Evolutionary conservation across 148 eudicot genomes (phyloP).

Genomic region (Silene conica): DNA sequence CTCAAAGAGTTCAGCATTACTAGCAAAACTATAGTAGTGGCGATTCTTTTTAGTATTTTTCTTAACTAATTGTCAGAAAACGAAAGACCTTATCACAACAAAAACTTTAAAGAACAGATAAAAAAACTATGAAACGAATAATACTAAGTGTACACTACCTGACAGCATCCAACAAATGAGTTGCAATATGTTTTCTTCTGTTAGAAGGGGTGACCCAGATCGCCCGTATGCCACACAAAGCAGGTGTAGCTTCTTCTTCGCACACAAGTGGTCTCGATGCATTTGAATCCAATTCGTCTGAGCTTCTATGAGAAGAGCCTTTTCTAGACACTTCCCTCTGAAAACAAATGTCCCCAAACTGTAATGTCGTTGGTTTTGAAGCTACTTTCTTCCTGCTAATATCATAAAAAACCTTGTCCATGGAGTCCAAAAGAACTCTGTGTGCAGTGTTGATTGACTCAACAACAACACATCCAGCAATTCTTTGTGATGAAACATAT

Average conservation of each 20-base stretch:
- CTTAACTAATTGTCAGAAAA: too few relatives aligned
- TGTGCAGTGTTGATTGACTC: conserved; percentile 65
- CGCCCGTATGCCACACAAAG: conserved; percentile 80
- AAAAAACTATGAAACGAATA: background rate
- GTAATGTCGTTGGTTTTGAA: conserved; percentile 41
- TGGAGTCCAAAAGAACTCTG: conserved; percentile 38
- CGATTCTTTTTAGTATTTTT: too few relatives aligned
- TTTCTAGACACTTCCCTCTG: conserved; percentile 56
- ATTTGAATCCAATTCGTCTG: conserved; percentile 24
- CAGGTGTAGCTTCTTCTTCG: conserved; percentile 63
- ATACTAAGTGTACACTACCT: conserved; percentile 46
- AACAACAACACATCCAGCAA: conserved; percentile 69
- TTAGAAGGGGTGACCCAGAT: conserved; percentile 90
- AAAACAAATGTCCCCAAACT: conserved; percentile 69
- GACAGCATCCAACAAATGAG: conserved; percentile 72
- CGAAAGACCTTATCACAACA: background rate
- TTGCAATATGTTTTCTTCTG: conserved; percentile 76
- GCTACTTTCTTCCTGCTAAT: conserved; percentile 32
- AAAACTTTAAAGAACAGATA: background rate
- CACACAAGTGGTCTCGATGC: conserved; percentile 47
- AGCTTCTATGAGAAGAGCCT: conserved; percentile 18
- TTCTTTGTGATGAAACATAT: conserved; percentile 51
- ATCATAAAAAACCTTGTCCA: conserved; percentile 14
- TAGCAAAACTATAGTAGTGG: too few relatives aligned
- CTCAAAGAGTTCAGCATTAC: background rate